phyloP scores from a whole-genome alignment of 2,329 filamentous ascomycete genomes.

The Diaporthe destruens region DNA sequence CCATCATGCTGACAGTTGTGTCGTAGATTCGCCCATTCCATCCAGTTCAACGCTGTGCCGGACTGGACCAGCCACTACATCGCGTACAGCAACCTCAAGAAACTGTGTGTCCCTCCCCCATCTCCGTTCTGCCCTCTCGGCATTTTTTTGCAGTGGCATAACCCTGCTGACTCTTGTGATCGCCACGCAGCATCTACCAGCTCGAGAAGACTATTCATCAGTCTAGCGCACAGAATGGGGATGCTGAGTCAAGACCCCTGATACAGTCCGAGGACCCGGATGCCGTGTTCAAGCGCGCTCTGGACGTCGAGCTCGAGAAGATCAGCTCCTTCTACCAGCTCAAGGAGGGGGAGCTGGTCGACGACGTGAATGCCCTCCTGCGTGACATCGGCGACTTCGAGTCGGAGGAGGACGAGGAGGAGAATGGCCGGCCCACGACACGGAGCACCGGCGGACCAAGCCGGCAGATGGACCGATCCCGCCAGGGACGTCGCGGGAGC shows the following conservation, averaged over 20 bases:
- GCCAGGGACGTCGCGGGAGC: conserved; percentile 50
- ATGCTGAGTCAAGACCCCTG: conserved; percentile 88
- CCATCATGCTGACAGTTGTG: neutral
- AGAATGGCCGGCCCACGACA: conserved; percentile 46
- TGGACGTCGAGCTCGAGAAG: conserved; percentile 94
- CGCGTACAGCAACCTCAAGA: conserved; percentile 98
- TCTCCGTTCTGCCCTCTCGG: conserved; percentile 2
- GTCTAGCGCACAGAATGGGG: conserved; percentile 60
- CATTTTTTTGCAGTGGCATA: conserved; percentile 24
- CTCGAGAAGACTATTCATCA: conserved; percentile 88
- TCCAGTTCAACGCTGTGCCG: conserved; percentile 99
- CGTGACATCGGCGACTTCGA: conserved; percentile 79
- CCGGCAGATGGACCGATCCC: conserved; percentile 44
- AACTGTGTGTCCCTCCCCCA: conserved; percentile 74
- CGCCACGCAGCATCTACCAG: conserved; percentile 80
- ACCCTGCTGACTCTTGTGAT: conserved; percentile 18
- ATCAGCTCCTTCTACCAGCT: conserved; percentile 89
- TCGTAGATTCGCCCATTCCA: conserved; percentile 86
- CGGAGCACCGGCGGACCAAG: conserved; percentile 47
- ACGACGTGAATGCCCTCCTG: conserved; percentile 83
- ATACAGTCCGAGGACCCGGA: conserved; percentile 82
- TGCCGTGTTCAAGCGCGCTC: conserved; percentile 80
- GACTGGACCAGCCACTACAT: conserved; percentile 99
- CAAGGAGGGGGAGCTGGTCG: conserved; percentile 89
- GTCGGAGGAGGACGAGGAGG: conserved; percentile 63